phyloP scores from a whole-genome alignment of 345 rosid genomes.

The Dovyalis caffra region DNA sequence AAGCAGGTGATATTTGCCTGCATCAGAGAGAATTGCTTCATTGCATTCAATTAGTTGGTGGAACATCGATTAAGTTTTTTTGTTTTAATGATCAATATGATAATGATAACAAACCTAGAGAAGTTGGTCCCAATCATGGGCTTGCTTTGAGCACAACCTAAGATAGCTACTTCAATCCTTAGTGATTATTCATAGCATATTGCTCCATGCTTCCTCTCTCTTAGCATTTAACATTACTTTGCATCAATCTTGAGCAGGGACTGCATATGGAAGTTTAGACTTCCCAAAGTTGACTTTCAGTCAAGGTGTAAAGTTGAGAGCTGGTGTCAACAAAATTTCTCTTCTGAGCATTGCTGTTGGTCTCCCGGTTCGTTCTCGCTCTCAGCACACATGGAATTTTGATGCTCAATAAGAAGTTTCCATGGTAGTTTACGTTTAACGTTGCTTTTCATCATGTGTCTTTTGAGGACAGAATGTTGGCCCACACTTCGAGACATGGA shows the following conservation, averaged over 20 bases:
- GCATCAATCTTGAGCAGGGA: slow-evolving; percentile 47
- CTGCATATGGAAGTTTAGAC: slow-evolving; percentile 86
- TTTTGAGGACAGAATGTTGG: slow-evolving; percentile 75
- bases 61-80: not conserved
- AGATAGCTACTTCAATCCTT: not conserved
- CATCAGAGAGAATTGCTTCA: too few species aligned
- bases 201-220: not conserved
- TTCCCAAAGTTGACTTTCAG: slow-evolving; percentile 78
- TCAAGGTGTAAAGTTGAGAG: slow-evolving; percentile 68
- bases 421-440: slow-evolving; percentile 10
- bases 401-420: not conserved
- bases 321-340: slow-evolving; percentile 79
- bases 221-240: too few species aligned
- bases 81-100: not conserved
- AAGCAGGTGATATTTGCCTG: too few species aligned
- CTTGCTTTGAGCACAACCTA: not conserved
- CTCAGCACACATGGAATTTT: slow-evolving; percentile 2
- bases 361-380: slow-evolving; percentile 68
- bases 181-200: not conserved
- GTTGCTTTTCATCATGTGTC: slow-evolving; percentile 2
- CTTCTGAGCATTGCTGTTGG: slow-evolving; percentile 94
- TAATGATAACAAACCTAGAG: not conserved
- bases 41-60: too few species aligned
- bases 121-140: not conserved
- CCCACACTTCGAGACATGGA: slow-evolving; percentile 98